Conservation (phyloP, 2,329 filamentous ascomycete species). For the Cordyceps javanica region DNA sequence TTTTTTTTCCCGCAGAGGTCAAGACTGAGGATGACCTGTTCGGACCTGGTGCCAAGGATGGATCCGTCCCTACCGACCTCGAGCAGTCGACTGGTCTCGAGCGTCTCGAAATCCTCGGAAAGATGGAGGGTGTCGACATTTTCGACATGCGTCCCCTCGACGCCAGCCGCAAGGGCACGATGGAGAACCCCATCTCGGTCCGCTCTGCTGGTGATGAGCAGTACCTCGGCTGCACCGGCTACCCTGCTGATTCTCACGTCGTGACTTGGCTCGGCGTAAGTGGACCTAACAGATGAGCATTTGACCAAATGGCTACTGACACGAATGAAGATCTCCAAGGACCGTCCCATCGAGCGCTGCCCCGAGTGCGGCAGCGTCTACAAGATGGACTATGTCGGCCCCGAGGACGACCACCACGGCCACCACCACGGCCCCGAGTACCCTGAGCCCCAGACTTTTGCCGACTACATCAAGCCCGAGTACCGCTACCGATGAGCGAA, state of each 20-base stretch:
- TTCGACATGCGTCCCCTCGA: conserved; percentile 99
- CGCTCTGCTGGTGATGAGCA: conserved; percentile 93
- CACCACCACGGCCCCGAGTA: conserved; percentile 55
- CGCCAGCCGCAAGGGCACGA: conserved; percentile 81
- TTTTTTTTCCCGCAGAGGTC: conserved; percentile 58
- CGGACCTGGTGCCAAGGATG: conserved; percentile 71
- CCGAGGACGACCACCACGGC: conserved; percentile 64
- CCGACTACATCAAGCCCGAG: conserved; percentile 90
- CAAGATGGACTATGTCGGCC: conserved; percentile 96
- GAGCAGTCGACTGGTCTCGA: conserved; percentile 97
- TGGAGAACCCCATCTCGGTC: conserved; percentile 85
- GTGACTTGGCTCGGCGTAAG: conserved; percentile 87
- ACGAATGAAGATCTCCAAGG: conserved; percentile 63
- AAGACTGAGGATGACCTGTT: conserved; percentile 75
- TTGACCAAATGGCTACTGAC: conserved; percentile 3
- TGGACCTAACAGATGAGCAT: conserved; percentile 19
- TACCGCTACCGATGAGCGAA: conserved; percentile 64
- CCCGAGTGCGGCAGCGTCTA: conserved; percentile 93
- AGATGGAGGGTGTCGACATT: conserved; percentile 97
- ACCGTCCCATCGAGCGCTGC: conserved; percentile 91
- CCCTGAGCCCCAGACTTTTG: conserved; percentile 91
- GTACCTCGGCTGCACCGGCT: conserved; percentile 93
- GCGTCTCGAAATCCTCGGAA: conserved; percentile 96
- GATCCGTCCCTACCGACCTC: conserved; percentile 86
- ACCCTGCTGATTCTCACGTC: conserved; percentile 83